Base-by-base conservation (phyloP, 176 grass and related monocot species). In the Stipa capillata region DNA sequence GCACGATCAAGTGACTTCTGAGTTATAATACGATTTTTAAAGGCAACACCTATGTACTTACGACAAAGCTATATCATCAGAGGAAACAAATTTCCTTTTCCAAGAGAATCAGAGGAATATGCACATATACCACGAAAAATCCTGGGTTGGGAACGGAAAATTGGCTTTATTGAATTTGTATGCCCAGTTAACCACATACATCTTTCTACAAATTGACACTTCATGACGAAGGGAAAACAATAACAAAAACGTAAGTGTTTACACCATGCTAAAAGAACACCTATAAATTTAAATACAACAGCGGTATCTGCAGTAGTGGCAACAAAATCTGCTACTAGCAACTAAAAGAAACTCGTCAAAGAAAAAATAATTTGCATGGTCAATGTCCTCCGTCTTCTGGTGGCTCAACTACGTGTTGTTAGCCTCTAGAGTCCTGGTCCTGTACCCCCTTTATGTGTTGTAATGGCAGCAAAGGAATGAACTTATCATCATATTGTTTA, bases 281-380 rank as follows among this genome's bases (percentile, higher is more conserved):
- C 59, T 63, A 66, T 31, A 55, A 45, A 81, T 48, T 48, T 69
- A 41, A 79, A 48, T 47, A 65, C 36, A 71, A 69, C 70, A 37
- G 35, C 51, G 17, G 28, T 62, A 44, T 24, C 54, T 32, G 40
- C 74, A 45, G 10, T 31, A 29, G 29, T 48, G 45, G 36, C 29
- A 77, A 43, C 71, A 56, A 76, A 81, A 77, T 11, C 21, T 85
- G 53, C 70, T 69, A 21, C 21, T 84, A 27, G 34, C 41, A 59
- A 45, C 52, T 73, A 17, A 15, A 34, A 53, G 25, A 43, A 84
- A 61, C 41, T 42, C 34, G 67, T 67, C 10, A 76, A 77, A 71
- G 56, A 15, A 65, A 49, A 56, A 29, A 16, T 23, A 50, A 43
- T 74, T 29, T 33, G 3, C 54, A 73, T 34, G 27, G 45, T 83